Conservation (phyloP, 495 filamentous ascomycete species). For the Hypoxylon crocopeplum region DNA sequence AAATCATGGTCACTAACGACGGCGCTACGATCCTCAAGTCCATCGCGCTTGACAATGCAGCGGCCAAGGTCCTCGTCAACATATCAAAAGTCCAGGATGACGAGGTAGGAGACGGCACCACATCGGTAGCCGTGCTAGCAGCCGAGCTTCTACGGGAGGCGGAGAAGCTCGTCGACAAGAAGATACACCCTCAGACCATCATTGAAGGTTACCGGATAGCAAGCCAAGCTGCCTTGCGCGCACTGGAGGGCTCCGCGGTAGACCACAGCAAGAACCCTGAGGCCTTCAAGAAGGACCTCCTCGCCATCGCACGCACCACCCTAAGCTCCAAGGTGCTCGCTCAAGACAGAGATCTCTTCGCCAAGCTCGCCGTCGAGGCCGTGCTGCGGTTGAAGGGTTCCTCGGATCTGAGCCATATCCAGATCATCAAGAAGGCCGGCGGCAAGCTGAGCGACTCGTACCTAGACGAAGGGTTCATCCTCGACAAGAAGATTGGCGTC, state of each 20-base stretch:
- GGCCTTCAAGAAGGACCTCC: conserved; percentile 87
- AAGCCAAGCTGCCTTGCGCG: conserved; percentile 81
- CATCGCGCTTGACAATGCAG: conserved; percentile 98
- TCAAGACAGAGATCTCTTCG: conserved; percentile 92
- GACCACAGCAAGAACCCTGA: conserved; percentile 84
- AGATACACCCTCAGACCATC: conserved; percentile 99
- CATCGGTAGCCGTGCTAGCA: conserved; percentile 84
- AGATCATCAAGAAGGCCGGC: conserved; percentile 99
- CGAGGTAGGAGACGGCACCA: conserved; percentile 95
- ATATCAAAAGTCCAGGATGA: conserved; percentile 99
- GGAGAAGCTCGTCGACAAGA: conserved; percentile 94
- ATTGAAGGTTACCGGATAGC: conserved; percentile 99
- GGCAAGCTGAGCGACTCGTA: conserved; percentile 97
- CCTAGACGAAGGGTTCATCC: conserved; percentile 95
- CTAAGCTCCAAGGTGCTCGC: conserved; percentile 96
- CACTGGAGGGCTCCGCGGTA: conserved; percentile 82
- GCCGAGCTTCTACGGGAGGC: conserved; percentile 96
- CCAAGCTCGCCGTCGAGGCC: conserved; percentile 89
- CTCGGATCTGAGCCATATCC: conserved; percentile 94
- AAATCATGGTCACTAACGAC: conserved; percentile 98
- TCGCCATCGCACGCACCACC: conserved; percentile 93
- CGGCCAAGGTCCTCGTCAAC: conserved; percentile 96
- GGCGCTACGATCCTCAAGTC: conserved; percentile 97
- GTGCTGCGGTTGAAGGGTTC: conserved; percentile 89
- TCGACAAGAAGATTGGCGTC: conserved; percentile 98